Evolutionary conservation across 2,329 filamentous ascomycete genomes (phyloP).

Genomic region (Botrytis byssoidea): DNA sequence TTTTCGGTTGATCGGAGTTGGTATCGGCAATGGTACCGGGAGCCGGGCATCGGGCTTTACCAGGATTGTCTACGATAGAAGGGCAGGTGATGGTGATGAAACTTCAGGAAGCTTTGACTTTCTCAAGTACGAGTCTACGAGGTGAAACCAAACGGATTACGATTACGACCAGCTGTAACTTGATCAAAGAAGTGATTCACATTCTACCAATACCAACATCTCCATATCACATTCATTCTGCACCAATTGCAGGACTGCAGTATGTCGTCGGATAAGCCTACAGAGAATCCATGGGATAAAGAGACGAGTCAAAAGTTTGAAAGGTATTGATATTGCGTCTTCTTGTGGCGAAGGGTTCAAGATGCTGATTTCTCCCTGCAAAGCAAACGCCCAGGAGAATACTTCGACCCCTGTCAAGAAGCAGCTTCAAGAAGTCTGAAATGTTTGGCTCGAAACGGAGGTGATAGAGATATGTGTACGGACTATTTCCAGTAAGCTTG

Average conservation of each 20-base stretch:
- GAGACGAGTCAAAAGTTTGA: slow-evolving; percentile 64
- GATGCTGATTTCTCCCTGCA: background rate
- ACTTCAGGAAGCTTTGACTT: slow-evolving; percentile 1
- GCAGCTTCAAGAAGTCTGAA: slow-evolving; percentile 80
- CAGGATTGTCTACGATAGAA: background rate
- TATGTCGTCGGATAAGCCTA: slow-evolving; percentile 38
- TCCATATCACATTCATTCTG: background rate
- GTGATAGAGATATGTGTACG: slow-evolving; percentile 82
- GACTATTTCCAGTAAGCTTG: slow-evolving; percentile 88
- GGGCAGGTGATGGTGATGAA: background rate
- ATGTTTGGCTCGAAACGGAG: slow-evolving; percentile 85
- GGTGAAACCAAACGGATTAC: background rate
- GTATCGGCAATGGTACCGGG: background rate
- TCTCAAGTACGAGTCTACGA: background rate
- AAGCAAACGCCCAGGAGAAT: slow-evolving; percentile 87
- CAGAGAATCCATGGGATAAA: slow-evolving; percentile 51
- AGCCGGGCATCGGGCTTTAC: background rate
- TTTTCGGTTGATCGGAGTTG: background rate
- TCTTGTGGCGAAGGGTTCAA: background rate
- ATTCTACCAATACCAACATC: slow-evolving; percentile 4
- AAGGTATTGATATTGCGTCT: slow-evolving; percentile 45
- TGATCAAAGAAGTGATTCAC: background rate
- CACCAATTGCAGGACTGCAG: background rate
- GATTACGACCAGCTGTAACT: background rate
- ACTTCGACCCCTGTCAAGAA: slow-evolving; percentile 93